Base-by-base conservation (phyloP, 2,329 filamentous ascomycete species). In the Davidsoniella australis region DNA sequence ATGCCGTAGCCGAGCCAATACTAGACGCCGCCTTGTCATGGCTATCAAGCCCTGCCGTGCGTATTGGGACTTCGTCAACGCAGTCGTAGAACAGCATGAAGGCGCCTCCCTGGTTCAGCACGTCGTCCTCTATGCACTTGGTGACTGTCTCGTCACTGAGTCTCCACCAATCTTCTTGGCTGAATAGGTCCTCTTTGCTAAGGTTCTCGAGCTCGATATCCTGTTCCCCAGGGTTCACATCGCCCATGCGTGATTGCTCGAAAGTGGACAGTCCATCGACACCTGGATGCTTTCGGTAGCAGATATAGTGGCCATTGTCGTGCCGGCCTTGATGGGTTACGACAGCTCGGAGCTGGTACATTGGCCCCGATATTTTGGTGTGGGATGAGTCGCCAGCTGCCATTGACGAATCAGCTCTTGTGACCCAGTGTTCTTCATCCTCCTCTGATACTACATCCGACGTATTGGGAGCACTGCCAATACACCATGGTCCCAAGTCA, bases 41-140 rank as follows among this genome's bases (percentile, higher is more conserved):
- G 29, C 29, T 33, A 4, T 54, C 54, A 36, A 44, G 37, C 24
- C 63, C 60, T 20, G 61, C 57, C 20, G 62, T 58, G 8, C 70
- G 61, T 17, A 80, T 60, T 24, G 68, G 66, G 37, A 61, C 66
- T 1, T 70, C 63, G 51, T 82, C 77, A 20, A 82, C 67, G 43
- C 75, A 76, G 61, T 98, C 89, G 62, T 96, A 98, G 62, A 96
- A 96, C 1, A 96, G 72, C 89, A 98, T 96, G 60, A 96, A 96
- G 0, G 88, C 89, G 1, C 85, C 86, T 0, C 79, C 79, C 56
- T 94, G 81, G 2, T 70, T 72, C 46, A 91, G 66, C 0, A 94
- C 84, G 24, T 74, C 72, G 9, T 80, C 72, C 60, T 94, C 85
- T 17, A 75, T 75, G 20, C 88, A 82, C 55, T 75, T 71, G 53